Conservation (phyloP, 106 monocot species). For the Dendrobium nobile region DNA sequence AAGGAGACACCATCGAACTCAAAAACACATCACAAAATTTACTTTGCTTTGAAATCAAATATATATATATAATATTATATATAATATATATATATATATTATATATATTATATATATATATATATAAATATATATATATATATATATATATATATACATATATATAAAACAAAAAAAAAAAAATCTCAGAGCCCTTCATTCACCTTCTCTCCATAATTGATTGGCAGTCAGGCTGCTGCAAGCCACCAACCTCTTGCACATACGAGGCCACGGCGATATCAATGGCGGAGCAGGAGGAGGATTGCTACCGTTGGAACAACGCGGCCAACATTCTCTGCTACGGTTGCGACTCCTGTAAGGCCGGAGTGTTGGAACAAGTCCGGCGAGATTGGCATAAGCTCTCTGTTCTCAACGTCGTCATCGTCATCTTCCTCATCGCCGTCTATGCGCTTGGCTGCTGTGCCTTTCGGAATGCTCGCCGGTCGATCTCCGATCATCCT, state of each 20-base stretch:
- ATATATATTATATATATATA: too few relatives aligned
- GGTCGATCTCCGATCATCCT: constrained; percentile 37
- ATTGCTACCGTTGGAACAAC: constrained; percentile 95
- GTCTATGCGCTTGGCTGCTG: constrained; percentile 89
- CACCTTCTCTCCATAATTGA: neutral
- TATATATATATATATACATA: too few relatives aligned
- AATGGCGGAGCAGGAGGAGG: constrained; percentile 45
- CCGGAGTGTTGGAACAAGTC: constrained; percentile 78
- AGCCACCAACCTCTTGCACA: constrained; percentile 85
- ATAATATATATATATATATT: too few relatives aligned
- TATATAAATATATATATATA: too few relatives aligned
- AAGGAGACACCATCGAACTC: too few relatives aligned
- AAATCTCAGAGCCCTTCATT: neutral
- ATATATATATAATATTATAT: too few relatives aligned
- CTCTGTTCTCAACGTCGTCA: constrained; percentile 62
- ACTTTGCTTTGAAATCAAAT: too few relatives aligned
- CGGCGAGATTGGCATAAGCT: constrained; percentile 83
- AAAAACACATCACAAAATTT: too few relatives aligned
- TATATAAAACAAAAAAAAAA: neutral
- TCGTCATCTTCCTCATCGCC: constrained; percentile 64
- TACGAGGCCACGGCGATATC: constrained; percentile 29
- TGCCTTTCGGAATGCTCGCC: constrained; percentile 74
- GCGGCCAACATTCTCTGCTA: constrained; percentile 65
- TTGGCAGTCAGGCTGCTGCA: constrained; percentile 87
- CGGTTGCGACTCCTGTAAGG: constrained; percentile 86